A percentile compares a stretch with the other conserved stretches of the same genome.
Evolutionary conservation across 179 eudicot genomes (phyloP).

Genomic region (Kewa caespitosa): DNA sequence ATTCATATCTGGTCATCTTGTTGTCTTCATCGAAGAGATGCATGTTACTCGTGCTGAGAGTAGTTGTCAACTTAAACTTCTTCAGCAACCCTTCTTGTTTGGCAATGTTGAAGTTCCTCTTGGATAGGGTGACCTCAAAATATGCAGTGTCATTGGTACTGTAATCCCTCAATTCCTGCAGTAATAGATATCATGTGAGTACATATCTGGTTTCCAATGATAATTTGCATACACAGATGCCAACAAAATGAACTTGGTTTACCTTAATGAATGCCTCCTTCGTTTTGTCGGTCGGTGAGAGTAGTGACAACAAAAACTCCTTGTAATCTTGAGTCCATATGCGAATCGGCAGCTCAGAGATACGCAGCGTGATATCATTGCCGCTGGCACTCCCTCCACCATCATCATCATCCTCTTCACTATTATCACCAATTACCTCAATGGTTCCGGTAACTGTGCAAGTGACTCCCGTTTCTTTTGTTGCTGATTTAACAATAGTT

Average conservation of each 20-base stretch:
- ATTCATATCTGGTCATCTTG: constrained; percentile 72
- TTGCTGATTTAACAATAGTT: constrained; percentile 54
- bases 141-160: constrained; percentile 48
- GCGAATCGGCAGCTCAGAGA: constrained; percentile 75
- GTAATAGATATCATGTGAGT: background rate
- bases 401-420: constrained; percentile 1
- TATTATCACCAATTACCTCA: constrained; percentile 51
- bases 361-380: constrained; percentile 42
- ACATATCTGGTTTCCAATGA: background rate
- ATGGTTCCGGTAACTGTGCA: constrained; percentile 66
- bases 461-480: constrained; percentile 55
- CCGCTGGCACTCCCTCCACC: constrained; percentile 5
- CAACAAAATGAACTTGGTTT: background rate
- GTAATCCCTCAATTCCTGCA: constrained; percentile 56
- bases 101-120: constrained; percentile 49
- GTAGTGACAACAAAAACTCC: constrained; percentile 58
- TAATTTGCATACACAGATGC: background rate
- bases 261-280: constrained; percentile 79
- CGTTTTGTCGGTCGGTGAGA: constrained; percentile 43
- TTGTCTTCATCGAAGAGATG: constrained; percentile 83
- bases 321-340: constrained; percentile 89
- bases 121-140: constrained; percentile 48
- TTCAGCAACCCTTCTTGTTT: constrained; percentile 79
- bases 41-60: constrained; percentile 88
- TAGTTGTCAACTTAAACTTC: constrained; percentile 75